phyloP scores from a whole-genome alignment of 1,284 basidiomycete species.

The Thelephora terrestris region DNA sequence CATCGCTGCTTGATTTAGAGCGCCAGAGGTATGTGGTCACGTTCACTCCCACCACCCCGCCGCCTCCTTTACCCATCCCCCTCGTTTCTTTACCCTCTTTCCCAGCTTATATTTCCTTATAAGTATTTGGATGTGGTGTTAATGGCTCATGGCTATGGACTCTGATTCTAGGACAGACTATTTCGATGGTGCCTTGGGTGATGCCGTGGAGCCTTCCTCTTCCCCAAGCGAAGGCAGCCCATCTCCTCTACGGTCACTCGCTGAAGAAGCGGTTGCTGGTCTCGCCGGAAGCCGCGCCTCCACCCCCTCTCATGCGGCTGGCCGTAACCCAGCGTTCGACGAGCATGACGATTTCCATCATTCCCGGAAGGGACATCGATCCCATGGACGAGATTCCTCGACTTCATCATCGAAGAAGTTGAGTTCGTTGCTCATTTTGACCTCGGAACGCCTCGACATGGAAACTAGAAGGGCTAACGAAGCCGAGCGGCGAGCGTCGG shows the following conservation, averaged over 20 bases:
- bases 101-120: too few species aligned
- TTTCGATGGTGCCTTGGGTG: not conserved
- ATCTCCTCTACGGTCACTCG: too few species aligned
- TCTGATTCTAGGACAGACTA: not conserved
- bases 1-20: slow-evolving; percentile 1
- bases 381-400: not conserved
- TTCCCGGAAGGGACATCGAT: not conserved
- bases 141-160: too few species aligned
- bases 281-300: not conserved
- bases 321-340: not conserved
- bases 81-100: too few species aligned
- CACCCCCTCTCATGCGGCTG: not conserved
- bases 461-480: slow-evolving; percentile 35
- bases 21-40: not conserved
- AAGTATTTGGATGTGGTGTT: too few species aligned
- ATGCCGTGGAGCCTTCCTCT: not conserved
- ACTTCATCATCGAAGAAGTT: not conserved
- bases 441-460: slow-evolving; percentile 31
- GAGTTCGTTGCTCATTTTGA: slow-evolving; percentile 23
- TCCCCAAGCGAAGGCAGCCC: not conserved
- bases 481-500: slow-evolving; percentile 34
- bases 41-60: not conserved
- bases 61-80: too few species aligned
- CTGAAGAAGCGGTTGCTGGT: too few species aligned
- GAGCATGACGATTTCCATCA: too few species aligned